phyloP scores from a whole-genome alignment of 441 rosid genomes.

The Syzygium malaccense region DNA sequence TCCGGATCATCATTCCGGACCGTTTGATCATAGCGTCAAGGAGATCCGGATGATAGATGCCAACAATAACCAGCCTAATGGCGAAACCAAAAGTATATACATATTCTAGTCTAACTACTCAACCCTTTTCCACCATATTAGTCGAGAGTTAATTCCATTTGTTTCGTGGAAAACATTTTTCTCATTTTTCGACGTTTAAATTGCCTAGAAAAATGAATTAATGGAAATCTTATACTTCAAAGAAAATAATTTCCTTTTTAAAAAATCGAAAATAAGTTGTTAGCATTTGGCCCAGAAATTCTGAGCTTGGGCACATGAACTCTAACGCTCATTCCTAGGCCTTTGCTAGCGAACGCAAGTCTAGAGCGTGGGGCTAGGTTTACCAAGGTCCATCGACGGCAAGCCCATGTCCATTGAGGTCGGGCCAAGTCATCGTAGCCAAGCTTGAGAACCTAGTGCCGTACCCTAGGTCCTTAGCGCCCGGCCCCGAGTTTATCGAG shows the following conservation, averaged over 20 bases:
- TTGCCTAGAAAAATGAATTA: too few relatives aligned
- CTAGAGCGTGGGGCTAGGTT: background rate
- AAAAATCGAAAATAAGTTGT: background rate
- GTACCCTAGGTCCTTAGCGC: rapidly evolving
- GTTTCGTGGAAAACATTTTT: too few relatives aligned
- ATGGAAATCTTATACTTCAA: background rate
- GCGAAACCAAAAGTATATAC: too few relatives aligned
- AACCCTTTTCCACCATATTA: too few relatives aligned
- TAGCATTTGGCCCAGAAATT: rapidly evolving
- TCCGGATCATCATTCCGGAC: slow-evolving; percentile 57
- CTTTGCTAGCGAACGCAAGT: too few relatives aligned
- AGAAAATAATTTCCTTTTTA: background rate
- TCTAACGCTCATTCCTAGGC: rapidly evolving
- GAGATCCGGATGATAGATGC: slow-evolving; percentile 13
- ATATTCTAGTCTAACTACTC: too few relatives aligned
- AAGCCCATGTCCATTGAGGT: background rate
- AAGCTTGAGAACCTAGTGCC: rapidly evolving
- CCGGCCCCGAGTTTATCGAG: background rate
- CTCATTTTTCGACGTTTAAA: too few relatives aligned
- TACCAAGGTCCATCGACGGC: too few relatives aligned
- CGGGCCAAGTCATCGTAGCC: too few relatives aligned
- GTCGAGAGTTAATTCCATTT: too few relatives aligned
- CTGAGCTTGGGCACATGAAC: background rate
- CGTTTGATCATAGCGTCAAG: slow-evolving; percentile 51
- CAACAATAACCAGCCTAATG: too few relatives aligned